Base-by-base conservation (phyloP, 495 filamentous ascomycete species). In the Hypoxylon crocopeplum region DNA sequence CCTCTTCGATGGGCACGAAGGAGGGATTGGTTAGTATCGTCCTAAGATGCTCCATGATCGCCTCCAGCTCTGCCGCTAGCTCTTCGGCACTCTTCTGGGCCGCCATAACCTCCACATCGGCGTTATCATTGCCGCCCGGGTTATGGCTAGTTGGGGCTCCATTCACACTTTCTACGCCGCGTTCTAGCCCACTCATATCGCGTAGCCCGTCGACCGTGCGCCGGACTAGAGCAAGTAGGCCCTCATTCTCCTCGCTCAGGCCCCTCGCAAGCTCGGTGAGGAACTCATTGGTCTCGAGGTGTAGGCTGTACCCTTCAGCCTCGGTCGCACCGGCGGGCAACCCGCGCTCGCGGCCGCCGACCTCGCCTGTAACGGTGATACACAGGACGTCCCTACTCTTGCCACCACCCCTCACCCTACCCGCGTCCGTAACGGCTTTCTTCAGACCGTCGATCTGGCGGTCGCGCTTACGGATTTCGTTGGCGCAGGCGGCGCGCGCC, bases 1-100 rank as follows among this genome's bases (percentile, higher is more conserved):
- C 90, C 70, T 97, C 82, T 68, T 98, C 95, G n/a, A 98, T 80
- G 0, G 94, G 90, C 24, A 97, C 94, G 72, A 98, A 98, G 7
- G 90, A 93, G 4, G 94, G 94, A 59, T 97, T 97, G 8, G 93
- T 96, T 21, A 98, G 78, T 29, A 98, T 79, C 3, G 81, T 89
- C 57, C 87, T 83, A 40, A 98, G 78, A 59, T 94, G 90, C 44
- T 88, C 85, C 51, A 98, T 78, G 1, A 93, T 85, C 2, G 71
- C 72, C 20, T 91, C 86, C 72, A 96, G 82, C 48, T 93, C 88
- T 5, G 69, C 58, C 0, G 89, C 84, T 34, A 98, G 75, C 20
- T 87, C 85, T 40, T 91, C 89, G 2, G 58, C 68, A 67, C 87
- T 91, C 21, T 84, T 88, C 2, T 66, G 61, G 1, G 85, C 73